These are phyloP conservation scores for Venturia pyrina DNA, from an alignment of 2,329 filamentous ascomycete genomes.

Conservation along the genomic window DNA sequence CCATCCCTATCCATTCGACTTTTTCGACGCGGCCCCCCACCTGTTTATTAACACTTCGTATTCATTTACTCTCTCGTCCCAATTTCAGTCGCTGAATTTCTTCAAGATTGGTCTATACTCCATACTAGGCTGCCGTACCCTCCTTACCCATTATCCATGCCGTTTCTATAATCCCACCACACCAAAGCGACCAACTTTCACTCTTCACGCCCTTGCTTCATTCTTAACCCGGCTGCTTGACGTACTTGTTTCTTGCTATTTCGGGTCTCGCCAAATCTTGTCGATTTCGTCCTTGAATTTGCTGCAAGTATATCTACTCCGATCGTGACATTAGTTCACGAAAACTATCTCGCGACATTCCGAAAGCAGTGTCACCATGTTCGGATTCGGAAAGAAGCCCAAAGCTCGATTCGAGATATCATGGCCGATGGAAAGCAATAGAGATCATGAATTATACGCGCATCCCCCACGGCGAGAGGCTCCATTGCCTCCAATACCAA, in stretches of 20 bases:
- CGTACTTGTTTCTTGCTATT: no score
- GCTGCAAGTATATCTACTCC: neutral
- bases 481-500: neutral
- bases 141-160: neutral
- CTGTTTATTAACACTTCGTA: neutral
- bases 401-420: neutral
- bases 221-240: no score
- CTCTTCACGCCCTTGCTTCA: neutral
- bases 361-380: neutral
- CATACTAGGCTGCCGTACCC: neutral
- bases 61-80: neutral
- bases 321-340: neutral
- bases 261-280: no score
- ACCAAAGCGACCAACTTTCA: neutral
- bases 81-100: neutral
- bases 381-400: neutral
- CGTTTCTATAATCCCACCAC: neutral
- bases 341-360: neutral
- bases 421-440: slow-evolving; percentile 1
- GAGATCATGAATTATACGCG: neutral
- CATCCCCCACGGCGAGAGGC: neutral
- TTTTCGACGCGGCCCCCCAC: neutral
- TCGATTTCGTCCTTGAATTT: neutral
- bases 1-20: neutral
- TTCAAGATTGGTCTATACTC: neutral